Conservation (phyloP, 225 moss, liverwort and hornwort genomes). For the Pseudoscleropodium purum region DNA sequence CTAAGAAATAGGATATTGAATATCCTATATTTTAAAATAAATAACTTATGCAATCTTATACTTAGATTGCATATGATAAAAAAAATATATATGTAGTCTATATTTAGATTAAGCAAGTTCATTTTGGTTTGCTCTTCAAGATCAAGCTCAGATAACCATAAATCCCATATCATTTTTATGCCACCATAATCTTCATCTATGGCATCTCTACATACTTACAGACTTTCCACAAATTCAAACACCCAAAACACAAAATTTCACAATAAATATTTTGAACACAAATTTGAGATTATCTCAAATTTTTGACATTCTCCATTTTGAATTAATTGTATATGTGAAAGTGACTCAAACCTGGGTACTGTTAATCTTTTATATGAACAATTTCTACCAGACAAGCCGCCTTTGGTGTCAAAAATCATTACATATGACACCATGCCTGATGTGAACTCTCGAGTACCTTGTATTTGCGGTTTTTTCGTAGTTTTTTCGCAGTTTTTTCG, state of each 20-base stretch:
- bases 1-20: too few relatives aligned
- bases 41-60: background rate
- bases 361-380: too few relatives aligned
- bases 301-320: accelerated
- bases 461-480: background rate
- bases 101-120: too few relatives aligned
- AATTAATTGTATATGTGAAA: too few relatives aligned
- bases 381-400: background rate
- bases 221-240: background rate
- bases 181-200: too few relatives aligned
- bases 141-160: background rate
- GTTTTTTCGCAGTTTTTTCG: too few relatives aligned
- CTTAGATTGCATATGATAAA: background rate
- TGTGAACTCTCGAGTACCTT: background rate
- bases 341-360: too few relatives aligned
- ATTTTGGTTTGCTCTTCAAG: background rate
- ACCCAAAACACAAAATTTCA: background rate
- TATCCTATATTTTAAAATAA: background rate
- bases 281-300: background rate
- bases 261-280: background rate
- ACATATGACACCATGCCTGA: background rate
- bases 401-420: background rate
- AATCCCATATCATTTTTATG: background rate
- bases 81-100: background rate
- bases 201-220: accelerated